phyloP scores from a whole-genome alignment of 2,329 filamentous ascomycete species.

The Xylaria sp. region DNA sequence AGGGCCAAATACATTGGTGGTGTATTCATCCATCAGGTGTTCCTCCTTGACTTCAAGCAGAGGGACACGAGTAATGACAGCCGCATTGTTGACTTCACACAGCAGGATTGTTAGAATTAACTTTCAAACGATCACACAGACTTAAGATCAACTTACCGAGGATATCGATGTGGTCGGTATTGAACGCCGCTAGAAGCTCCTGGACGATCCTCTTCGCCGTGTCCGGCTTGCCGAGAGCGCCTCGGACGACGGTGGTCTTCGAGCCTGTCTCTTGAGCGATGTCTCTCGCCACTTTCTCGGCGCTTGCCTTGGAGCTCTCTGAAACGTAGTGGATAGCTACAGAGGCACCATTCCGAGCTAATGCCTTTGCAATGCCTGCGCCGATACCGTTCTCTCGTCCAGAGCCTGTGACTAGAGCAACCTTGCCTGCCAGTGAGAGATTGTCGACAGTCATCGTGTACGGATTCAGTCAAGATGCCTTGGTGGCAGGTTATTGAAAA shows the following conservation, averaged over 20 bases:
- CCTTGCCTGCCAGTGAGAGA: constrained; percentile 46
- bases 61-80: constrained; percentile 26
- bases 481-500: no score
- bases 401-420: constrained; percentile 59
- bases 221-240: constrained; percentile 37
- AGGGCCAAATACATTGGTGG: constrained; percentile 46
- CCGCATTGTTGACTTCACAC: not conserved
- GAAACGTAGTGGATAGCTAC: constrained; percentile 57
- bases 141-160: constrained; percentile 38
- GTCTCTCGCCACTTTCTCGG: constrained; percentile 47
- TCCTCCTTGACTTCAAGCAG: constrained; percentile 41
- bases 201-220: constrained; percentile 40
- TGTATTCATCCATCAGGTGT: constrained; percentile 43
- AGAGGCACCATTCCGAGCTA: constrained; percentile 56
- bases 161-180: constrained; percentile 46
- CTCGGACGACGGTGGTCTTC: constrained; percentile 39
- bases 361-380: constrained; percentile 53
- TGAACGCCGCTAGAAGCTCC: constrained; percentile 42
- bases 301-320: constrained; percentile 48
- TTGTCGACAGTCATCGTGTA: constrained; percentile 41
- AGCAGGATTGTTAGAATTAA: not conserved
- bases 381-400: constrained; percentile 58
- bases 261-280: constrained; percentile 47
- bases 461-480: no score
- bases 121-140: no score